These are phyloP conservation scores for Zygotorulaspora mrakii DNA, from an alignment of 1,139 yeast species.

Conservation along the genomic window DNA sequence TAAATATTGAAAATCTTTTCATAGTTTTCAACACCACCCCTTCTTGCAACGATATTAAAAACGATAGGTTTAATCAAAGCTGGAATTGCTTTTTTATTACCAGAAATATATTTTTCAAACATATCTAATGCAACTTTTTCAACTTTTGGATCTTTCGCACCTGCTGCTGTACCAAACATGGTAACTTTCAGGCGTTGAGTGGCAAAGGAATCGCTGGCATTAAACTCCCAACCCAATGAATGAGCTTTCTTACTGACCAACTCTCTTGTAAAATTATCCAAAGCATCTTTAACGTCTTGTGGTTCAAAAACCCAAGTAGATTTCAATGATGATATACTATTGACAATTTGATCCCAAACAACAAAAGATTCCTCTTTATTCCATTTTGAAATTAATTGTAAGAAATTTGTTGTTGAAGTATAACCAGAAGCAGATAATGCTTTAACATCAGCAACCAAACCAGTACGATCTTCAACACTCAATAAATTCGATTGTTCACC, in stretches of 20 bases:
- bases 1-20: conserved; percentile 63
- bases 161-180: conserved; percentile 66
- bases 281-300: conserved; percentile 49
- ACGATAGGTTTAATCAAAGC: conserved; percentile 77
- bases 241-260: conserved; percentile 58
- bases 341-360: conserved; percentile 72
- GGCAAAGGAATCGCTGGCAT: conserved; percentile 60
- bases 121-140: conserved; percentile 51
- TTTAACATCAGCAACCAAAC: conserved; percentile 78
- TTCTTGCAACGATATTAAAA: conserved; percentile 62
- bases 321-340: conserved; percentile 52
- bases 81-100: conserved; percentile 65
- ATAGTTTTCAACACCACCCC: conserved; percentile 61
- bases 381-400: conserved; percentile 66
- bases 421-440: conserved; percentile 72
- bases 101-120: conserved; percentile 58
- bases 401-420: conserved; percentile 61
- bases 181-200: conserved; percentile 71
- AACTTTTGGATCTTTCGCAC: conserved; percentile 53
- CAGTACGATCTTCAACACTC: conserved; percentile 80
- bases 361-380: conserved; percentile 62
- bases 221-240: conserved; percentile 67
- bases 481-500: conserved; percentile 72
- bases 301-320: conserved; percentile 72
- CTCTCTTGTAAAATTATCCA: conserved; percentile 56